phyloP scores from a whole-genome alignment of 495 filamentous ascomycete species.

The Aspergillus homomorphus region DNA sequence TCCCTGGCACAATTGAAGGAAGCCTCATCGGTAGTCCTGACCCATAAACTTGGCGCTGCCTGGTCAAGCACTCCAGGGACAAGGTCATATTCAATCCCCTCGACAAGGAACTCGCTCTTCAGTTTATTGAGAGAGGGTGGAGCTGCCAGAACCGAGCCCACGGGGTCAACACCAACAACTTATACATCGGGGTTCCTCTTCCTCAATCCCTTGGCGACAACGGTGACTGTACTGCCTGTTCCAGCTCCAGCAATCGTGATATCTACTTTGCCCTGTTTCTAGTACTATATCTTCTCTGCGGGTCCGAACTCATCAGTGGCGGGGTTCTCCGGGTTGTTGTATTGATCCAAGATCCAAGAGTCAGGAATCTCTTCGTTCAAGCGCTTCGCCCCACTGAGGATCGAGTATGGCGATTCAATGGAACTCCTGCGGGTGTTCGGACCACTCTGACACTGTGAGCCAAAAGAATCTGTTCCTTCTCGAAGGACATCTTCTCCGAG shows the following conservation, averaged over 20 bases:
- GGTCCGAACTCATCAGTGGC: slow-evolving; percentile 82
- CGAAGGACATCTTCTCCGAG: too few relatives aligned
- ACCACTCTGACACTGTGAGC: too few relatives aligned
- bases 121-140: neutral
- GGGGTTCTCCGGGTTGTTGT: slow-evolving; percentile 78
- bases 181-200: slow-evolving; percentile 55
- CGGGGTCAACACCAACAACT: neutral
- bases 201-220: slow-evolving; percentile 68
- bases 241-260: slow-evolving; percentile 78
- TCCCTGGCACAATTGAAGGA: neutral
- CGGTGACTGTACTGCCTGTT: slow-evolving; percentile 86
- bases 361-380: slow-evolving; percentile 76
- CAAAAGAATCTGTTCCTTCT: too few relatives aligned
- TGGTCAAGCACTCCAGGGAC: neutral
- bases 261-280: slow-evolving; percentile 72
- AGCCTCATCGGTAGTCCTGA: too few relatives aligned
- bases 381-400: slow-evolving; percentile 77
- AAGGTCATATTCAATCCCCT: neutral
- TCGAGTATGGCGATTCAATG: too few relatives aligned
- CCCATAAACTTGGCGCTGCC: too few relatives aligned
- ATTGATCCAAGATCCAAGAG: slow-evolving; percentile 85
- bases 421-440: too few relatives aligned
- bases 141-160: neutral
- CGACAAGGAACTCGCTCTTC: neutral
- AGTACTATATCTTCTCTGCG: slow-evolving; percentile 83